Percentiles rank a stretch among this genome's conserved stretches.
Evolutionary conservation across 2,329 filamentous ascomycete genomes (phyloP).

Genomic region (Exophiala viscosa): DNA sequence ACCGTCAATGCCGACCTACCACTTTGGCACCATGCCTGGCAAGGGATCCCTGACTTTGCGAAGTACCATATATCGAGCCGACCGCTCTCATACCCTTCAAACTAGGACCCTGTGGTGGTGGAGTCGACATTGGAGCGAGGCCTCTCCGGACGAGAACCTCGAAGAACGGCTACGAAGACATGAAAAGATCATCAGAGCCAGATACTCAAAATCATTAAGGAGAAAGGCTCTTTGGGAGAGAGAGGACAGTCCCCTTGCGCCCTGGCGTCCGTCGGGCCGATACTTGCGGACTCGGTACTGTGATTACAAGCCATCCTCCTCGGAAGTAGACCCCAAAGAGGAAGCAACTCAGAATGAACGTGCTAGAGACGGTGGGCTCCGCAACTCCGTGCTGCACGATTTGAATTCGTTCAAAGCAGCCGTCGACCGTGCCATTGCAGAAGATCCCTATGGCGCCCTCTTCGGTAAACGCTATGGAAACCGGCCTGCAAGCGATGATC

Average conservation of each 20-base stretch:
- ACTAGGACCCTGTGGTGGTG: slow-evolving; percentile 28
- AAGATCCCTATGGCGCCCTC: slow-evolving; percentile 39
- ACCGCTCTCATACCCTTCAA: slow-evolving; percentile 9
- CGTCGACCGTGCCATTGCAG: slow-evolving; percentile 34
- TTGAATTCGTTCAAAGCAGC: slow-evolving; percentile 37
- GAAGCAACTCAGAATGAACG: neutral
- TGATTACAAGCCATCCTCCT: slow-evolving; percentile 14
- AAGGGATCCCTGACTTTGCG: slow-evolving; percentile 5
- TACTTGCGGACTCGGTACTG: slow-evolving; percentile 9
- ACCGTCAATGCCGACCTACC: neutral
- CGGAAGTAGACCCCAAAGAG: slow-evolving; percentile 12
- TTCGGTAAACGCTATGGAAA: slow-evolving; percentile 37
- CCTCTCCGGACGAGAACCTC: slow-evolving; percentile 17
- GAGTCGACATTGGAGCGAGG: slow-evolving; percentile 14
- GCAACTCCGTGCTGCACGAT: slow-evolving; percentile 26
- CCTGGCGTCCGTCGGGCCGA: slow-evolving; percentile 5
- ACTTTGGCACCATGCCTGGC: neutral
- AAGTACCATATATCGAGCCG: slow-evolving; percentile 6
- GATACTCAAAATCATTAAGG: slow-evolving; percentile 25
- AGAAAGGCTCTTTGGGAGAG: slow-evolving; percentile 26
- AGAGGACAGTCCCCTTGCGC: slow-evolving; percentile 18
- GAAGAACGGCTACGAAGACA: slow-evolving; percentile 24
- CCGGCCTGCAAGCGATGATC: slow-evolving; percentile 17
- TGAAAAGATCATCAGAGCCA: slow-evolving; percentile 25
- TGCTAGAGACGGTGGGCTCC: neutral